Evolutionary conservation across 2,329 filamentous ascomycete species (phyloP).

Genomic region (Botrytis elliptica): DNA sequence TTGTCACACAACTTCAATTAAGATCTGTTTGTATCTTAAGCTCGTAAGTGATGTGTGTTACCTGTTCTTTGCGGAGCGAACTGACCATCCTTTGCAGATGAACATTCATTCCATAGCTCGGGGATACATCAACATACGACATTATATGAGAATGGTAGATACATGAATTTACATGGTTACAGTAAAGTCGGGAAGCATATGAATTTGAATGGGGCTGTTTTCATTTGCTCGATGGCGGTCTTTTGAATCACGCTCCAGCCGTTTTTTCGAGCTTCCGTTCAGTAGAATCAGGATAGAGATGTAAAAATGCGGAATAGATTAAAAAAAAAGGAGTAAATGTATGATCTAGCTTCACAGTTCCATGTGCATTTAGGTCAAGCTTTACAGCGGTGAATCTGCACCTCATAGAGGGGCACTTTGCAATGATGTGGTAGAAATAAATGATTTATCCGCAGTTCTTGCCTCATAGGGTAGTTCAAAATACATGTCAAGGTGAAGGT

Average conservation of each 20-base stretch:
- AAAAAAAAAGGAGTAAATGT: neutral
- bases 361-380: neutral
- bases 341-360: neutral
- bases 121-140: neutral
- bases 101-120: too few relatives aligned
- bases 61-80: neutral
- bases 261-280: neutral
- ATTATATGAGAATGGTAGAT: neutral
- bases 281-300: neutral
- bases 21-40: neutral
- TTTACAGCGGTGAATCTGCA: neutral
- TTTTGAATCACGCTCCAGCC: neutral
- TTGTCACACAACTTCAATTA: neutral
- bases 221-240: neutral
- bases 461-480: fast-evolving
- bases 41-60: neutral
- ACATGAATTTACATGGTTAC: neutral
- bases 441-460: neutral
- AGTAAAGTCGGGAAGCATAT: neutral
- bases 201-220: neutral
- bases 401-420: neutral
- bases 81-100: neutral
- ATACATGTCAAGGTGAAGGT: fast-evolving
- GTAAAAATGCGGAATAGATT: neutral
- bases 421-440: neutral